phyloP scores from a whole-genome alignment of 352 stramenopile genomes.

The Phytophthora aleatoria region DNA sequence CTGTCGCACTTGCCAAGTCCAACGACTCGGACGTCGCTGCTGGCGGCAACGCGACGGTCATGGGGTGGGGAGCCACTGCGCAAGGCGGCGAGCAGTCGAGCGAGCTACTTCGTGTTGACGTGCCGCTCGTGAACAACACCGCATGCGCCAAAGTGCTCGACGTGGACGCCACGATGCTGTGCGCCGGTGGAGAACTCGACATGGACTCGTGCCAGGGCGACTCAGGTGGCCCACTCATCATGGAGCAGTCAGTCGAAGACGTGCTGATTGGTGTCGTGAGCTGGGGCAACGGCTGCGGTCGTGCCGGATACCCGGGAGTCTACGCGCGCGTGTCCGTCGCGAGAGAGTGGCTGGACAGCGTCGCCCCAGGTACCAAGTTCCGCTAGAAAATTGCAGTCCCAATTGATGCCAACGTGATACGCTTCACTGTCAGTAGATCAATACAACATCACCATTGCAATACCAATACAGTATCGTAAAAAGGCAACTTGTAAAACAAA shows the following conservation, averaged over 20 bases:
- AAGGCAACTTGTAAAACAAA: too few relatives aligned
- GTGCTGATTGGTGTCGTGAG: conserved; percentile 58
- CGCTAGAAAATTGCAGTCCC: conserved; percentile 14
- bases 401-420: background rate
- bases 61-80: conserved; percentile 43
- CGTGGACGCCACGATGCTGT: conserved; percentile 59
- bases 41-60: conserved; percentile 43
- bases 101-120: conserved; percentile 46
- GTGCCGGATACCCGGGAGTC: conserved; percentile 43
- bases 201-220: conserved; percentile 72
- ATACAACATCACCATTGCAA: too few relatives aligned
- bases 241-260: conserved; percentile 36
- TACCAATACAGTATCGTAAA: too few relatives aligned
- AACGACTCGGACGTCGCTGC: conserved; percentile 30
- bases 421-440: too few relatives aligned
- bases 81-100: conserved; percentile 28
- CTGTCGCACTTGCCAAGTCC: conserved; percentile 37
- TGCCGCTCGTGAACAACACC: conserved; percentile 51
- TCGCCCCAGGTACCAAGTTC: conserved; percentile 20
- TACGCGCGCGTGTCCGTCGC: conserved; percentile 56
- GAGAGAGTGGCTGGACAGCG: conserved; percentile 29
- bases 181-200: conserved; percentile 47
- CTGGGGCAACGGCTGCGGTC: conserved; percentile 63
- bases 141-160: conserved; percentile 41
- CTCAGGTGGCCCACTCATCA: conserved; percentile 16